Evolutionary conservation across 108 stramenopile species (phyloP).

Genomic region (Skeletonema costatum): DNA sequence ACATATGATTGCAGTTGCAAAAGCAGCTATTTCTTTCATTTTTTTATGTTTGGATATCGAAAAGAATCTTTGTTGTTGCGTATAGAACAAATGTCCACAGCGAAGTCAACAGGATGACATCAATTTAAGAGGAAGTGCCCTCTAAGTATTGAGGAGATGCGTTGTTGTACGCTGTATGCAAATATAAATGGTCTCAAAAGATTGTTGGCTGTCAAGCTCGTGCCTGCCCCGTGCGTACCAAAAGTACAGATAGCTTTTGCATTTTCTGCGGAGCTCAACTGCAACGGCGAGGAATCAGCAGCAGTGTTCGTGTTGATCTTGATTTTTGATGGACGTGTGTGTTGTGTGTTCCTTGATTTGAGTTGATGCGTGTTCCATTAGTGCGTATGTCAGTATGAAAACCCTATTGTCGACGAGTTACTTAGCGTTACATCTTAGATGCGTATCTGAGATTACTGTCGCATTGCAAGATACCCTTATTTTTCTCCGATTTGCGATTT

Average conservation of each 20-base stretch:
- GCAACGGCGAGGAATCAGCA: too few species aligned
- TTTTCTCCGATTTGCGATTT: too few species aligned
- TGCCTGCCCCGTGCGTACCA: too few species aligned
- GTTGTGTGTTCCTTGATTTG: too few species aligned
- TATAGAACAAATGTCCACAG: not conserved
- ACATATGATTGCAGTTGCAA: slow-evolving; percentile 11
- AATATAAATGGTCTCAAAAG: too few species aligned
- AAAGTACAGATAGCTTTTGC: too few species aligned
- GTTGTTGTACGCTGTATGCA: too few species aligned
- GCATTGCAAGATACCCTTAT: not conserved
- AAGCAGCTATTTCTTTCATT: slow-evolving; percentile 3
- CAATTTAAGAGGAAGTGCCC: not conserved
- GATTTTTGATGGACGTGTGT: too few species aligned
- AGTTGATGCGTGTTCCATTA: not conserved
- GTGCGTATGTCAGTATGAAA: not conserved
- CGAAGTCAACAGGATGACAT: not conserved
- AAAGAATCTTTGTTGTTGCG: not conserved
- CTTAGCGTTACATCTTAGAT: not conserved
- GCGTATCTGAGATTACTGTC: not conserved
- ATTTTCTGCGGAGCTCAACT: too few species aligned
- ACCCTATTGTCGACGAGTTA: not conserved
- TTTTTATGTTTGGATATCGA: not conserved
- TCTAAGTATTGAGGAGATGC: not conserved
- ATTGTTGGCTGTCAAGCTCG: too few species aligned
- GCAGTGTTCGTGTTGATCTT: not conserved